Evolutionary conservation across 805 yeast species (phyloP).

Genomic region (Candida boleticola): DNA sequence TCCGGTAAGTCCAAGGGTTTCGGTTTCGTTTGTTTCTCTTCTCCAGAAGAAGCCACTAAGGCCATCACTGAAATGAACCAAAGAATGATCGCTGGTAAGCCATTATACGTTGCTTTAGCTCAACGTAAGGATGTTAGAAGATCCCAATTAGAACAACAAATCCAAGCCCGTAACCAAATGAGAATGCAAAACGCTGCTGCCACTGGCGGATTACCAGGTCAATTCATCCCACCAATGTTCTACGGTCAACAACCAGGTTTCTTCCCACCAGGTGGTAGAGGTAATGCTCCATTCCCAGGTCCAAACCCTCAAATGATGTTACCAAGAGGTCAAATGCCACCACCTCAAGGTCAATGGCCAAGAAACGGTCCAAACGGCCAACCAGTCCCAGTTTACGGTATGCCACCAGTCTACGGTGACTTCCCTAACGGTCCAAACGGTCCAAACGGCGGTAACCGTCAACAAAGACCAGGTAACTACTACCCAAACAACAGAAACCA

Average conservation of each 20-base stretch:
- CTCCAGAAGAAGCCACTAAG: constrained; percentile 98
- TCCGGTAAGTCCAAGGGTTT: constrained; percentile 95
- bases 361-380: constrained; percentile 81
- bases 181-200: constrained; percentile 97
- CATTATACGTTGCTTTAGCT: constrained; percentile 96
- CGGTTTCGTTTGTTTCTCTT: constrained; percentile 96
- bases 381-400: constrained; percentile 78
- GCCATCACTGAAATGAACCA: constrained; percentile 99
- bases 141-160: constrained; percentile 94
- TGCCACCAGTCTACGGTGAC: constrained; percentile 73
- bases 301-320: constrained; percentile 81
- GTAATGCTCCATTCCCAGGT: constrained; percentile 69
- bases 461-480: constrained; percentile 56
- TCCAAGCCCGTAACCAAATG: constrained; percentile 97
- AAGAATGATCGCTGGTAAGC: constrained; percentile 91
- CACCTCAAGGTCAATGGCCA: constrained; percentile 68
- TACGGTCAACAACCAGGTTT: constrained; percentile 83
- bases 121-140: constrained; percentile 98
- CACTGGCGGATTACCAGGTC: constrained; percentile 80
- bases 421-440: constrained; percentile 40
- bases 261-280: constrained; percentile 81
- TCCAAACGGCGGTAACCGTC: constrained; percentile 43
- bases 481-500: constrained; percentile 48
- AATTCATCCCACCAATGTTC: constrained; percentile 83
- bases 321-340: constrained; percentile 66